phyloP scores from a whole-genome alignment of 352 stramenopile genomes.

The Pythium dissotocum region DNA sequence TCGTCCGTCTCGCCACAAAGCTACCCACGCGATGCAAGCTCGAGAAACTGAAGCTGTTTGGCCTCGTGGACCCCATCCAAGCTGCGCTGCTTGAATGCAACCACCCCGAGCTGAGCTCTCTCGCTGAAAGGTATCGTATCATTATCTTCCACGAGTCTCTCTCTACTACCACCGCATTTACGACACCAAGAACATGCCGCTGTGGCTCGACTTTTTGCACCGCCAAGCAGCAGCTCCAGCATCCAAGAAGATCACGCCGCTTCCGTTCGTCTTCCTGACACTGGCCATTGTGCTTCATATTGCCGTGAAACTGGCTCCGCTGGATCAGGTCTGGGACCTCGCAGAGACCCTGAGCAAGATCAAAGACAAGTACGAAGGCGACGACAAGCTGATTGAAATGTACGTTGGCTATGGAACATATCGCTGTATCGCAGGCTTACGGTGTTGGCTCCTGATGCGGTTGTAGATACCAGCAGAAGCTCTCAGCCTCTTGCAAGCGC shows the following conservation, averaged over 20 bases:
- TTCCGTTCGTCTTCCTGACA: neutral
- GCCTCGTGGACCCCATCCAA: neutral
- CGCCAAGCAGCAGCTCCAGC: neutral
- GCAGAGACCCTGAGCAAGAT: neutral
- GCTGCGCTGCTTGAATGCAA: neutral
- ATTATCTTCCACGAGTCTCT: no score
- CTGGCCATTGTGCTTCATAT: neutral
- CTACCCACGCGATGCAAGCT: neutral
- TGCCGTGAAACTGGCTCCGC: neutral
- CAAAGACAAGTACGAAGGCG: neutral
- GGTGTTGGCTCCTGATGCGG: neutral
- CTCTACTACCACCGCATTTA: neutral
- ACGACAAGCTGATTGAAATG: neutral
- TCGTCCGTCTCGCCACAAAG: neutral
- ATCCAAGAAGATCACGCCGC: neutral
- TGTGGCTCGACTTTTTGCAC: no score
- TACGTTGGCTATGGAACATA: neutral
- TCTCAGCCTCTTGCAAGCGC: neutral
- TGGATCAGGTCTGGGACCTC: neutral
- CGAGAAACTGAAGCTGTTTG: neutral
- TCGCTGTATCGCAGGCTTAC: no score
- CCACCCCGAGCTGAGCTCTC: neutral
- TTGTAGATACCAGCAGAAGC: neutral
- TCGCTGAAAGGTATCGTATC: neutral
- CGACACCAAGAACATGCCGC: neutral